These are phyloP conservation scores for Leishmania gerbilli DNA, from an alignment of 208 protist species.

Conservation along the genomic window DNA sequence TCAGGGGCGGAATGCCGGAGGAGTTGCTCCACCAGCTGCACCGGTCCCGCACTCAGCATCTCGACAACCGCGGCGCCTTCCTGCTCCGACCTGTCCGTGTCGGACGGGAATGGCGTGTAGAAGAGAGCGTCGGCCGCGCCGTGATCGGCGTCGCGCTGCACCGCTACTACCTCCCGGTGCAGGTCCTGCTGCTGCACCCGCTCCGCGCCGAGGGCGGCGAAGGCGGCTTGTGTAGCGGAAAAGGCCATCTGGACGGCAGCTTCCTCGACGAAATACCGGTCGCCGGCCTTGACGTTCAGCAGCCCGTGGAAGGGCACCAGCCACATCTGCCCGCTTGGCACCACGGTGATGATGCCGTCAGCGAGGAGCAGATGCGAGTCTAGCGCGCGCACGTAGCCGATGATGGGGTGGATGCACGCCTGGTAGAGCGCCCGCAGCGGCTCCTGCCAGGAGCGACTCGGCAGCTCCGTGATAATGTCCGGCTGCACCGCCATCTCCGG, in stretches of 20 bases:
- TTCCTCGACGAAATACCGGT: conserved; percentile 84
- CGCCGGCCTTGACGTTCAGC: conserved; percentile 54
- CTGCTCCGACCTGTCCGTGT: conserved; percentile 56
- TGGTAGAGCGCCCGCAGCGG: conserved; percentile 82
- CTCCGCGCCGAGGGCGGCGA: conserved; percentile 56
- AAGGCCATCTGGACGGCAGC: conserved; percentile 83
- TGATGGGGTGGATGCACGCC: conserved; percentile 84
- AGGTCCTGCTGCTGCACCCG: conserved; percentile 65
- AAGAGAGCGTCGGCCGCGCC: conserved; percentile 20
- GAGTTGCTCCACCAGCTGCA: conserved; percentile 20
- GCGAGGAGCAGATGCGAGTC: conserved; percentile 51
- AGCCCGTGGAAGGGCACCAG: conserved; percentile 89
- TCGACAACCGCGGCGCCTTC: conserved; percentile 62
- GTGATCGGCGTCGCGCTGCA: conserved; percentile 50
- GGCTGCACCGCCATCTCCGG: conserved; percentile 37
- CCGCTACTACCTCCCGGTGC: conserved; percentile 64
- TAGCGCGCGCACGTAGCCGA: conserved; percentile 78
- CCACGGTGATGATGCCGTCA: conserved; percentile 76
- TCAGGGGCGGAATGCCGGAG: not conserved
- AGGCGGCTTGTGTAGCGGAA: conserved; percentile 79
- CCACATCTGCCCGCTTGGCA: conserved; percentile 80
- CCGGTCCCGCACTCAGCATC: conserved; percentile 31
- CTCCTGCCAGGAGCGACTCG: conserved; percentile 74
- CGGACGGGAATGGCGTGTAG: conserved; percentile 55
- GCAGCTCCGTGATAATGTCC: conserved; percentile 70